phyloP scores from a whole-genome alignment of 768 basidiomycete genomes.

The Kwoniella heveanensis region DNA sequence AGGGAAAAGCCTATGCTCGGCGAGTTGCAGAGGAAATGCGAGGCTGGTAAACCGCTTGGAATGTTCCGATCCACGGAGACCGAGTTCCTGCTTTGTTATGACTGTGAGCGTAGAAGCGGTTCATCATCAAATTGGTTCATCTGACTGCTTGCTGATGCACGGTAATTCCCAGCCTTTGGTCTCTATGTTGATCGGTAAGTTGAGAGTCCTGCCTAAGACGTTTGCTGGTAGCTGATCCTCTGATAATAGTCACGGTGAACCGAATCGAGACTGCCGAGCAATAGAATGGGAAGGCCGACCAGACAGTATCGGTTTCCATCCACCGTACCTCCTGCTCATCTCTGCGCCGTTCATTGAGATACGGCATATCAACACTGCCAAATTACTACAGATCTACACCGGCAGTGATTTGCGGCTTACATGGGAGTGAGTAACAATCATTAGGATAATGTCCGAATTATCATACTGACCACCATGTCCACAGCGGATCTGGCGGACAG shows the following conservation, averaged over 20 bases:
- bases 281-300: conserved; percentile 96
- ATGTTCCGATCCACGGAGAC: conserved; percentile 87
- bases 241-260: conserved; percentile 67
- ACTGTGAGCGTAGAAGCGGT: conserved; percentile 62
- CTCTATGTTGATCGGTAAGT: conserved; percentile 75
- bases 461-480: conserved; percentile 7
- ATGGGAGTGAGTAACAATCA: conserved; percentile 77
- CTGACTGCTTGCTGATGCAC: conserved; percentile 14
- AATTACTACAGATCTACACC: conserved; percentile 55
- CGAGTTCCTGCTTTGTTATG: conserved; percentile 86
- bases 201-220: neutral
- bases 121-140: neutral
- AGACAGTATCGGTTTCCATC: conserved; percentile 83
- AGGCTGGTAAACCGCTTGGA: conserved; percentile 77
- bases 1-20: conserved; percentile 70
- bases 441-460: neutral
- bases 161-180: conserved; percentile 69
- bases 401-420: conserved; percentile 67
- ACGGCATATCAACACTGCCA: conserved; percentile 63
- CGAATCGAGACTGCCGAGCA: conserved; percentile 67
- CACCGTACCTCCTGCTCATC: conserved; percentile 83
- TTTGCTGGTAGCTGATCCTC: neutral
- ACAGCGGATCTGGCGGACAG: conserved; percentile 46
- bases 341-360: conserved; percentile 89
- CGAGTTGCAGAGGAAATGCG: conserved; percentile 75